Evolutionary conservation across 202 grass and related monocot genomes (phyloP).

Genomic region (Carex arenaria): DNA sequence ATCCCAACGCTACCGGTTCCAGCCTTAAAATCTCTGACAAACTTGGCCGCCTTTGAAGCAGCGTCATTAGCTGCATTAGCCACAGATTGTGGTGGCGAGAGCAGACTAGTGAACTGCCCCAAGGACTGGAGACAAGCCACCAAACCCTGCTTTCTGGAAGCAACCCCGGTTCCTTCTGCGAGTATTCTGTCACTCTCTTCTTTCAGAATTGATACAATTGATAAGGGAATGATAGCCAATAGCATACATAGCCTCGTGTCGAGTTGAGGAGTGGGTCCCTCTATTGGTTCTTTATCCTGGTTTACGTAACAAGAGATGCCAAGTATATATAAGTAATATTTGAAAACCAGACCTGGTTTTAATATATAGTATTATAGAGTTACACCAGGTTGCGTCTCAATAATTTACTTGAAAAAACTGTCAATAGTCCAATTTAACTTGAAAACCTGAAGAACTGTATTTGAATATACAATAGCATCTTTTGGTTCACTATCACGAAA

Average conservation of each 20-base stretch:
- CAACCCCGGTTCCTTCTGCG: slow-evolving; percentile 43
- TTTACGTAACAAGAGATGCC: slow-evolving; percentile 22
- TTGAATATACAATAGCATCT: neutral
- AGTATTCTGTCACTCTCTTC: slow-evolving; percentile 54
- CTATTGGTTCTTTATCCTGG: slow-evolving; percentile 78
- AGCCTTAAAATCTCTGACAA: slow-evolving; percentile 48
- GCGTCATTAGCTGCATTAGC: slow-evolving; percentile 69
- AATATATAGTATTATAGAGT: neutral
- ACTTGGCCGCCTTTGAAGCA: slow-evolving; percentile 77
- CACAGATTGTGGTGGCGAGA: slow-evolving; percentile 76
- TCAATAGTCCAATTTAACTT: neutral
- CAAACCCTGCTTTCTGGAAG: slow-evolving; percentile 64
- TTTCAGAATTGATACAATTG: slow-evolving; percentile 64
- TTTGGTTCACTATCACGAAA: neutral
- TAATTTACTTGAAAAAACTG: neutral
- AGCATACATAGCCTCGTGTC: slow-evolving; percentile 85
- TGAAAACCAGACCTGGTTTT: neutral
- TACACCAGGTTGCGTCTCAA: neutral
- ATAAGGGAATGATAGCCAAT: slow-evolving; percentile 76
- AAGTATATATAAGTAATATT: slow-evolving; percentile 2
- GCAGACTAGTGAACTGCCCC: slow-evolving; percentile 74
- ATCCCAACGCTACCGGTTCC: slow-evolving; percentile 44
- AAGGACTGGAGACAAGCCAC: slow-evolving; percentile 83
- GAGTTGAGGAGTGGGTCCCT: slow-evolving; percentile 83
- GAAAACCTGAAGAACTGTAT: neutral